Conservation (phyloP, 2,329 filamentous ascomycete genomes). For the Apiospora sp. region DNA sequence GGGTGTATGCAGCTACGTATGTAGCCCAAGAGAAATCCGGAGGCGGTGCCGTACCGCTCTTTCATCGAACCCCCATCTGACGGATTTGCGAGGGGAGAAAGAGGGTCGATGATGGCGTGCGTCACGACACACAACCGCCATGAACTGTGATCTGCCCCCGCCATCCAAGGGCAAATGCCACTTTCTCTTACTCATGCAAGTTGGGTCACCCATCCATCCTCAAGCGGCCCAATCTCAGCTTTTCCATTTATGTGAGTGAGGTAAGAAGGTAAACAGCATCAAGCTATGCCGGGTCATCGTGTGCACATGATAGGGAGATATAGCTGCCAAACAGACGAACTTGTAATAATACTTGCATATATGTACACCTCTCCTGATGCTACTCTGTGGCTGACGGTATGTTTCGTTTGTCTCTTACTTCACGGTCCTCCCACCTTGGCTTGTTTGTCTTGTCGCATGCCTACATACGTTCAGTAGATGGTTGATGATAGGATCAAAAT, state of each 20-base stretch:
- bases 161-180: constrained; percentile 25
- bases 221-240: constrained; percentile 1
- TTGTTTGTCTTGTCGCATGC: constrained; percentile 23
- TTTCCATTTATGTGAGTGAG: background rate
- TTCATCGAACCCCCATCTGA: constrained; percentile 6
- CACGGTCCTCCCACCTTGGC: constrained; percentile 34
- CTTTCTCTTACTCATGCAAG: constrained; percentile 8
- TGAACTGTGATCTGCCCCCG: constrained; percentile 50
- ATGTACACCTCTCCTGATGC: background rate
- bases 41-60: constrained; percentile 22
- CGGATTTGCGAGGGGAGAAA: constrained; percentile 5
- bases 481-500: constrained; percentile 34
- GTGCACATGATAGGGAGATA: constrained; percentile 2
- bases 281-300: background rate
- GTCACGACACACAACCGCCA: constrained; percentile 42
- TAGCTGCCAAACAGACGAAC: background rate
- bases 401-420: constrained; percentile 16
- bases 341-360: background rate
- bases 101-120: constrained; percentile 35
- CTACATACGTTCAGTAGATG: constrained; percentile 8
- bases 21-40: constrained; percentile 1
- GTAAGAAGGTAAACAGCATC: background rate
- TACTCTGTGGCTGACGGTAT: background rate
- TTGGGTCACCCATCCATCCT: background rate
- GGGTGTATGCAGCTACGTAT: constrained; percentile 7